These are phyloP conservation scores for Paecilomyces niveus DNA, from an alignment of 2,329 filamentous ascomycete species.

Conservation along the genomic window DNA sequence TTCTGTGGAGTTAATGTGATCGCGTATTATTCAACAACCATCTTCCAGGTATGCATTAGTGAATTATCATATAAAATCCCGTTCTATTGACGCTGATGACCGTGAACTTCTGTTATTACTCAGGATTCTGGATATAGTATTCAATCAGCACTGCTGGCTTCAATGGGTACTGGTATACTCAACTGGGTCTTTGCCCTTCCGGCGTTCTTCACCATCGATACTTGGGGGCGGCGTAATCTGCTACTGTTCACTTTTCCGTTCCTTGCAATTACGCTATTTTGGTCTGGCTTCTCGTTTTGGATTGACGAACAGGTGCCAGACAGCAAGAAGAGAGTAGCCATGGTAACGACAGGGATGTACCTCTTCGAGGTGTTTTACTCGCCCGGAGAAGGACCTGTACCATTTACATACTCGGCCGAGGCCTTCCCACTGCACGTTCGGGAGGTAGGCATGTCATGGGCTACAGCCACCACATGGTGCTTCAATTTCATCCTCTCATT, in stretches of 20 bases:
- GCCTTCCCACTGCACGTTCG: constrained; percentile 57
- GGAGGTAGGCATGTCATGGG: constrained; percentile 55
- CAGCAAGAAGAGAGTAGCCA: constrained; percentile 29
- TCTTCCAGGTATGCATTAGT: constrained; percentile 18
- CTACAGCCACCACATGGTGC: constrained; percentile 49
- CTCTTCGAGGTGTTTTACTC: constrained; percentile 48
- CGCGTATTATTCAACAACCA: constrained; percentile 55
- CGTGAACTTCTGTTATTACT: too few species aligned
- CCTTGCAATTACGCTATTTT: constrained; percentile 45
- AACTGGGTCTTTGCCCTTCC: constrained; percentile 61
- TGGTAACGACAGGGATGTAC: constrained; percentile 37
- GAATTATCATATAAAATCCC: too few species aligned
- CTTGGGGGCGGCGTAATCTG: constrained; percentile 56
- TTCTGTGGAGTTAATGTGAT: constrained; percentile 51
- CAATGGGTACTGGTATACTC: constrained; percentile 58
- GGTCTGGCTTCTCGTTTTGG: constrained; percentile 46
- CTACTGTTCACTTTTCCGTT: constrained; percentile 57
- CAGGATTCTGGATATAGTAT: constrained; percentile 46
- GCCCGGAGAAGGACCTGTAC: constrained; percentile 55
- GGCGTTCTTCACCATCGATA: constrained; percentile 60
- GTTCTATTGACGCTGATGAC: too few species aligned
- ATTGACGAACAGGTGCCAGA: constrained; percentile 28
- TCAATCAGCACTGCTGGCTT: constrained; percentile 50
- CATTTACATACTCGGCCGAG: constrained; percentile 60
- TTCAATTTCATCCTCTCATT: constrained; percentile 50